Percentiles rank a stretch among this genome's conserved stretches.
phyloP scores from a whole-genome alignment of 768 basidiomycete genomes.

The Pulveroboletus sp. region DNA sequence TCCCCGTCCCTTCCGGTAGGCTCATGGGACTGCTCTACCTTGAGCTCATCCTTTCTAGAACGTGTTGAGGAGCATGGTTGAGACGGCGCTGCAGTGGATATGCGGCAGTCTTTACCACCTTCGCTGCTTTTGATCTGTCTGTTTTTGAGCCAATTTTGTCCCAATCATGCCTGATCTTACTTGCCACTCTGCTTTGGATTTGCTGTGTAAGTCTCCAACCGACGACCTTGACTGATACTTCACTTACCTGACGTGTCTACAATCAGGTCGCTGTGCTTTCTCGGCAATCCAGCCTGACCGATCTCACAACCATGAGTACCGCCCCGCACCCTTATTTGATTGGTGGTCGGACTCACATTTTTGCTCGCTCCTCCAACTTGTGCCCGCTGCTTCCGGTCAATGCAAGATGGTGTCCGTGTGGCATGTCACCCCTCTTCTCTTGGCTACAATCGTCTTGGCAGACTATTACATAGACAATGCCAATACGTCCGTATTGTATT shows the following conservation, averaged over 20 bases:
- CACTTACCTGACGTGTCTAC: neutral
- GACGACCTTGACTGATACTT: neutral
- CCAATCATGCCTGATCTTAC: neutral
- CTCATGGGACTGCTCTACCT: constrained; percentile 19
- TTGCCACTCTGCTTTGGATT: neutral
- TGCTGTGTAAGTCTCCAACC: neutral
- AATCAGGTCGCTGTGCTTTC: constrained; percentile 3
- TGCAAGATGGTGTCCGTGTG: constrained; percentile 4
- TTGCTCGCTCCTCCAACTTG: neutral
- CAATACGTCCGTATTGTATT: constrained; percentile 17
- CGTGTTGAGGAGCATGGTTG: constrained; percentile 1
- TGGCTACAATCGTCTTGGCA: constrained; percentile 14
- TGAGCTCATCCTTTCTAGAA: constrained; percentile 19
- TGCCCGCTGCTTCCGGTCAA: neutral
- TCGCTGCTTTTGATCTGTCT: neutral
- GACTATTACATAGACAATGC: constrained; percentile 24
- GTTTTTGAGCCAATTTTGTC: neutral
- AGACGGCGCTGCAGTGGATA: neutral
- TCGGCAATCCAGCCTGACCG: neutral
- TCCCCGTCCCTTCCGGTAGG: neutral
- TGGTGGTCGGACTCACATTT: neutral
- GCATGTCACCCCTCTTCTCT: constrained; percentile 6
- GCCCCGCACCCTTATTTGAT: neutral
- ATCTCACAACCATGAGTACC: neutral
- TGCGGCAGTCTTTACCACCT: neutral